Base-by-base conservation (phyloP, 1,139 yeast species). In the Trichomonascaceae sp. region DNA sequence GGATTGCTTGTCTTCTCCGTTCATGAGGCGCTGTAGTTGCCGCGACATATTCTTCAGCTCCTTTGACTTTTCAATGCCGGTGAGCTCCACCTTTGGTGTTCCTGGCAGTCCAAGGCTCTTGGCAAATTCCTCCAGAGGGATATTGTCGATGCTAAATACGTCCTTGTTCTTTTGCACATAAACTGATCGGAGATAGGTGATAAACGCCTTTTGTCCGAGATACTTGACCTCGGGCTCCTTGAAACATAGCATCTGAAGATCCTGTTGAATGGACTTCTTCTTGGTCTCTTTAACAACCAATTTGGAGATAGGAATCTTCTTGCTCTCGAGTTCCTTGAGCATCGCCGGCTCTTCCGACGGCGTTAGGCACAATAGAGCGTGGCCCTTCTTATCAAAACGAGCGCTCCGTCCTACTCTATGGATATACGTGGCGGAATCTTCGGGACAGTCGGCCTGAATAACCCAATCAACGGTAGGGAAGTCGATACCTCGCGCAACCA, bases 401-500 rank as follows among this genome's bases (percentile, higher is more conserved):
- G 98, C 99, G 31, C 89, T 78, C 58, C 99, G 74, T 1, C 99
- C 99, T 3, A 85, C 98, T 51, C 99, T 69, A 51, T 89, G 99
- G 34, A 89, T 82, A 56, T 92, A 89, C 0, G 98, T 92, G 20
- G 92, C 92, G 1, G 78, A 74, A 56, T 87, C 96, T 55, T 89
- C 99, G 0, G 99, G 98, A 44, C 93, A 82, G 57, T 89, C 99
- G 0, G 85, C 71, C 57, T 89, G 99, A 9, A 89, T 65, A 15
- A 89, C 96, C 99, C 99, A 89, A 50, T 89, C 96, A 36, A 89
- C 84, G 1, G 94, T 79, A 1, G 99, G 98, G 60, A 92, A 87
- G 59, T 89, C 99, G 36, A 89, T 70, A 11, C 99, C 99, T 55
- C 99, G 69, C 1, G 99, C 97, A 18, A 87, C 97, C 37, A 89